Base-by-base conservation (phyloP, 768 basidiomycete species). In the Naematelia aurantialba region DNA sequence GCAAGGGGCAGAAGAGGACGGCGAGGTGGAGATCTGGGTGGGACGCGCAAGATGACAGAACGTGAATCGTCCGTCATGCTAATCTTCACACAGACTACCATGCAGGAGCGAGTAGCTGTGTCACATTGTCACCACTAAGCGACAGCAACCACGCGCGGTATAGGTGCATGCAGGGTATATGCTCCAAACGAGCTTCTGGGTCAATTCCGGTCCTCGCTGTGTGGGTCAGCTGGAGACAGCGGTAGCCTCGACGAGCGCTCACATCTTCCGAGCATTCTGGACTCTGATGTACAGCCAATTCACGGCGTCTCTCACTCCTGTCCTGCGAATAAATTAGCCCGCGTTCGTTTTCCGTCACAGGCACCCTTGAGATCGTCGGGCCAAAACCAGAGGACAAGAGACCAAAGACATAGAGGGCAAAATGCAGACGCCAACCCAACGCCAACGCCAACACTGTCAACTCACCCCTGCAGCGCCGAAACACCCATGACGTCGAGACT, bases 281-380 rank as follows among this genome's bases (percentile, higher is more conserved):
- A 96, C 92, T 0, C 92, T 83, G 55, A 93, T 85, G 73, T 94
- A 94, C 25, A 98, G 72, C 93, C 93, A 98, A 70, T 96, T 89
- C 2, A 96, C 89, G 0, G 89, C 91, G 51, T 88, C 88, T 56
- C 87, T 83, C 14, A 94, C 86, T 1, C 93, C 92, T 27, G 89
- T 89, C 45, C 92, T 96, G 55, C 1, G 65, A 19, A 49, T 45
- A 29, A 59, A 24, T 31, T 30, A 52, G 29, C 31, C 5, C 45
- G 26, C 19, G 12, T 4, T 45, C 13, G 8, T 10, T 3, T 21
- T n/a, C n/a, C 24, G 10, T 25, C 14, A 19, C 25, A 1, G 17
- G 49, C 30, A 1, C 21, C 34, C 34, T 39, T 39, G 34, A 8
- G 8, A 8, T 17, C 34, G 17, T 39, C n/a, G n/a, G n/a, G n/a